These are phyloP conservation scores for Xylaria sp. DNA, from an alignment of 2,329 filamentous ascomycete genomes.

Conservation along the genomic window DNA sequence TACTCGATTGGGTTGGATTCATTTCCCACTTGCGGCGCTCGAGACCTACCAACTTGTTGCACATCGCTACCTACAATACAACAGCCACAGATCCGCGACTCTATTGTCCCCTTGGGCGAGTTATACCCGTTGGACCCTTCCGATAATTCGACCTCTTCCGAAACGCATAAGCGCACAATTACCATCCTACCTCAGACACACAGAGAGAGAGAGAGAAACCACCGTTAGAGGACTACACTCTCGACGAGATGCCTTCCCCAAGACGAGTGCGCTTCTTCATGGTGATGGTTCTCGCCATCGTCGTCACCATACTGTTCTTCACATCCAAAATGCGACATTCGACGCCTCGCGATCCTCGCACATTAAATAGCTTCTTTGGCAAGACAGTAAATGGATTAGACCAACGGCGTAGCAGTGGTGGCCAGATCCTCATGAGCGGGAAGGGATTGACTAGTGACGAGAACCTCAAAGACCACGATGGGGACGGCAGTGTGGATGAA, in stretches of 20 bases:
- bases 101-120: constrained; percentile 27
- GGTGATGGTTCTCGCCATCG: constrained; percentile 70
- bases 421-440: constrained; percentile 56
- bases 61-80: background rate
- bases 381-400: constrained; percentile 69
- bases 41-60: background rate
- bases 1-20: constrained; percentile 1
- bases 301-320: constrained; percentile 79
- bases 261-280: constrained; percentile 76
- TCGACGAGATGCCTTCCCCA: constrained; percentile 70
- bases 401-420: constrained; percentile 48
- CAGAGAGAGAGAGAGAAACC: background rate
- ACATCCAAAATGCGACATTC: constrained; percentile 68
- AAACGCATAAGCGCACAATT: background rate
- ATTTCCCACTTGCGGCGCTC: background rate
- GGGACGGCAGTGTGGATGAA: constrained; percentile 66
- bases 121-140: constrained; percentile 39
- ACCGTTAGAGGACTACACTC: background rate
- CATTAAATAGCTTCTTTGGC: constrained; percentile 67
- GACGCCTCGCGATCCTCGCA: constrained; percentile 57
- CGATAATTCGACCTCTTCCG: constrained; percentile 30
- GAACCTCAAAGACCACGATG: constrained; percentile 62
- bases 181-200: background rate
- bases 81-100: constrained; percentile 3
- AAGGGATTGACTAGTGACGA: constrained; percentile 53